Base-by-base conservation (phyloP, 352 stramenopile genomes). In the Phytophthora europaea region DNA sequence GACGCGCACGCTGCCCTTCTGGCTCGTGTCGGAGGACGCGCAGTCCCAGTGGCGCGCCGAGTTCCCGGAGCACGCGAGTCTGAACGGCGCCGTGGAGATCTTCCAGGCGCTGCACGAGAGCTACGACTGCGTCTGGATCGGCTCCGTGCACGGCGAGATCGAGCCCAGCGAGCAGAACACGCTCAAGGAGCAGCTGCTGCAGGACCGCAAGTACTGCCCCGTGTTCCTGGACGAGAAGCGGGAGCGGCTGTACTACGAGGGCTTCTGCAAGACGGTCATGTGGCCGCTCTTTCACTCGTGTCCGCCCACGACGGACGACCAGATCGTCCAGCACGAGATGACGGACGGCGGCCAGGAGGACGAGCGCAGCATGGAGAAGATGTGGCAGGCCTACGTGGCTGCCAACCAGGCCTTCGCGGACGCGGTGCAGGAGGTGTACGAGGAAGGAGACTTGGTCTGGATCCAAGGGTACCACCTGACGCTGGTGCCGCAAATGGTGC, bases 381-480 rank as follows among this genome's bases (percentile, higher is more conserved):
- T 82, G 75, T 98, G 92, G 92, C 88, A 97, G 66, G 92, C 92
- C 1, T 98, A 98, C 71, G 91, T 95, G n/a, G 80, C 86, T 2
- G 88, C 84, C 20, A 98, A 98, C 67, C 84, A 94, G 65, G 75
- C 81, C 15, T 98, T 97, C 74, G 92, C 92, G 0, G 90, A 97
- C 53, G 91, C 92, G 0, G 83, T 98, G 18, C 87, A 91, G 54
- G 84, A 94, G 70, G 82, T 97, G 6, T 97, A 96, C 54, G 89
- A 97, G 71, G 90, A 97, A 68, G 92, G 90, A 34, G 92, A 98
- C 45, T 78, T 96, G 61, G 81, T 98, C 15, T 98, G 93, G 92
- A 88, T 98, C 23, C 93, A 98, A 43, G 93, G 94, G 53, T 98
- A 98, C 64, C 93, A 98, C 73, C 73, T 98, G 59, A 94, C 93